These are phyloP conservation scores for Vigna radiata DNA, from an alignment of 306 rosid species.

Conservation along the genomic window DNA sequence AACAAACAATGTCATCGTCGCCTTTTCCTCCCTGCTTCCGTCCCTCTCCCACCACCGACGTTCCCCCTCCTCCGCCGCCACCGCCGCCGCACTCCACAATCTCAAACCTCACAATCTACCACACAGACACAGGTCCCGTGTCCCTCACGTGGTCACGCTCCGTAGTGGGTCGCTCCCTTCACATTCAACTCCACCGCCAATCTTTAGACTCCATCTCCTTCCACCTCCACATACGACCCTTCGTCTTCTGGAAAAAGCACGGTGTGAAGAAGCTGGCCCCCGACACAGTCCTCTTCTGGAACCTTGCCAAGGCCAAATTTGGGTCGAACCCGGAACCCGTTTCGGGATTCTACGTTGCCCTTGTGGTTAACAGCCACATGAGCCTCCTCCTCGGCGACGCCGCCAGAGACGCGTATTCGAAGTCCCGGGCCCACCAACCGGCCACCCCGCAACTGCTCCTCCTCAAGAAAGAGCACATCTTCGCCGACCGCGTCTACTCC, in stretches of 20 bases:
- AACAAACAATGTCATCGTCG: conserved; percentile 40
- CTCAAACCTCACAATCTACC: conserved; percentile 80
- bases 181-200: conserved; percentile 61
- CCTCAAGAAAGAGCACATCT: conserved; percentile 73
- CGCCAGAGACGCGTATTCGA: conserved; percentile 62
- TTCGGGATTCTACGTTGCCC: conserved; percentile 72
- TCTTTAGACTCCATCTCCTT: conserved; percentile 63
- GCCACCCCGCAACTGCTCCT: conserved; percentile 52
- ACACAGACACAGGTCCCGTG: conserved; percentile 71
- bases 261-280: conserved; percentile 73
- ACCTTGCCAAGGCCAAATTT: conserved; percentile 70
- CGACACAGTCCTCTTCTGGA: conserved; percentile 68
- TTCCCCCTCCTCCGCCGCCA: conserved; percentile 37
- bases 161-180: conserved; percentile 83
- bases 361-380: conserved; percentile 68
- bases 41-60: conserved; percentile 47
- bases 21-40: conserved; percentile 73
- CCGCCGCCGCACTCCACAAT: conserved; percentile 62
- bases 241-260: conserved; percentile 78
- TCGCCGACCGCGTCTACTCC: conserved; percentile 64
- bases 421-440: conserved; percentile 53
- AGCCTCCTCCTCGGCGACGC: conserved; percentile 74
- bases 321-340: conserved; percentile 74
- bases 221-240: conserved; percentile 72
- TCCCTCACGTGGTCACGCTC: conserved; percentile 93